A percentile compares a stretch with the other conserved stretches of the same genome.
Evolutionary conservation across 768 basidiomycete genomes (phyloP).

Genomic region (Serpula lacrymans): DNA sequence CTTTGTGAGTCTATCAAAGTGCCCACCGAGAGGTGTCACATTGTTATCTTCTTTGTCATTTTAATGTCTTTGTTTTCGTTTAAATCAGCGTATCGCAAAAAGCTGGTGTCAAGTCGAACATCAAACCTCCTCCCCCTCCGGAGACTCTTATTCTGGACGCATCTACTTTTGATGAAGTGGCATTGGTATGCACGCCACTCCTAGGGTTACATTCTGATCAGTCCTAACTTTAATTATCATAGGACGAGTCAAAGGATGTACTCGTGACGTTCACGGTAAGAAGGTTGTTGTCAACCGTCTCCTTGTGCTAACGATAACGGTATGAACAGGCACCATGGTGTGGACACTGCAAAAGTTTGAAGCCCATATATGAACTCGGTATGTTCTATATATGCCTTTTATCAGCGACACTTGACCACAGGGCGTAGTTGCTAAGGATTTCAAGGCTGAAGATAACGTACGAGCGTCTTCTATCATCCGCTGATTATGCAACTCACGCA

Average conservation of each 20-base stretch:
- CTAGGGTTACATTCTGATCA: not conserved
- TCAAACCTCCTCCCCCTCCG: constrained; percentile 80
- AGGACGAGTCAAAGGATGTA: constrained; percentile 76
- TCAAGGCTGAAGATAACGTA: constrained; percentile 75
- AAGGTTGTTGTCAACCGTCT: constrained; percentile 7
- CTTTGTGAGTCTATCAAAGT: constrained; percentile 73
- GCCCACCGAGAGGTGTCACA: too few relatives aligned
- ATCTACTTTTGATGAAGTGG: constrained; percentile 74
- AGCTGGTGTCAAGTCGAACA: constrained; percentile 80
- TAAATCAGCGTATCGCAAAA: constrained; percentile 62
- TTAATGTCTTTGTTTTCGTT: not conserved
- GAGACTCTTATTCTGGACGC: constrained; percentile 64
- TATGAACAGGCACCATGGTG: constrained; percentile 68
- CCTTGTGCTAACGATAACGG: not conserved
- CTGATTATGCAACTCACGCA: not conserved
- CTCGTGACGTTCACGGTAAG: constrained; percentile 79
- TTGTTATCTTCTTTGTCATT: not conserved
- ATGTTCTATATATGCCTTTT: not conserved
- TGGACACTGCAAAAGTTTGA: constrained; percentile 91
- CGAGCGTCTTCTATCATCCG: constrained; percentile 15
- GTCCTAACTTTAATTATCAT: constrained; percentile 7
- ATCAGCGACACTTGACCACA: constrained; percentile 1
- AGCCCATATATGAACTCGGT: constrained; percentile 85
- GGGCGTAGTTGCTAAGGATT: constrained; percentile 64
- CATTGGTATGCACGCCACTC: constrained; percentile 57